Evolutionary conservation across 2,329 filamentous ascomycete genomes (phyloP).

Genomic region (Trichoderma sp.): DNA sequence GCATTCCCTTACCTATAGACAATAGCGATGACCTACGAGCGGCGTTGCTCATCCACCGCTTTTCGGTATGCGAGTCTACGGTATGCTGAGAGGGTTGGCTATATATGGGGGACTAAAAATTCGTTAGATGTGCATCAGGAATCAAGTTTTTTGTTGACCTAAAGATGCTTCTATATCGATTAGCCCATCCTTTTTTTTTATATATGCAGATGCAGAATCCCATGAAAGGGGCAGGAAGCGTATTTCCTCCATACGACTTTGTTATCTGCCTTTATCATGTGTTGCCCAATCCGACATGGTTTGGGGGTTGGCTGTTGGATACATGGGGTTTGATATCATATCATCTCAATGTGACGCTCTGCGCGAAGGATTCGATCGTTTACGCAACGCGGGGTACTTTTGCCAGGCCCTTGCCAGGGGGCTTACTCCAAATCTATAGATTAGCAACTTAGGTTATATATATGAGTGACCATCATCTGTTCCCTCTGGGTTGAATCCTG

Average conservation of each 20-base stretch:
- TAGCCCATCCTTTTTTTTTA: background rate
- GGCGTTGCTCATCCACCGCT: conserved; percentile 7
- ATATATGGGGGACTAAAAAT: conserved; percentile 7
- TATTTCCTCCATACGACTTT: background rate
- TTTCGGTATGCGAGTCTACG: background rate
- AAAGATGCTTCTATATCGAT: background rate
- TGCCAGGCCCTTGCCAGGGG: background rate
- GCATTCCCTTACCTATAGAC: conserved; percentile 19
- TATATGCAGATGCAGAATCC: background rate
- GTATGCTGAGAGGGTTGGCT: conserved; percentile 14
- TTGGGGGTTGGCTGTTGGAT: background rate
- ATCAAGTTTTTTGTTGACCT: conserved; percentile 1
- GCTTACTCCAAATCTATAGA: background rate
- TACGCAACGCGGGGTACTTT: conserved; percentile 7
- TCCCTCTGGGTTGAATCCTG: background rate
- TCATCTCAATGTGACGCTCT: background rate
- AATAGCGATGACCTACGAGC: background rate
- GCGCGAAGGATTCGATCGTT: background rate
- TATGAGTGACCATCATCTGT: background rate
- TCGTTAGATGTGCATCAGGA: conserved; percentile 11
- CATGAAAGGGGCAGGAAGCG: background rate
- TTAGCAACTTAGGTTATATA: background rate
- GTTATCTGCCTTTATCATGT: background rate
- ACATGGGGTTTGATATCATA: background rate
- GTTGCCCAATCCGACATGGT: background rate